phyloP scores from a whole-genome alignment of 257 asterid genomes.

The Voacanga thouarsii region DNA sequence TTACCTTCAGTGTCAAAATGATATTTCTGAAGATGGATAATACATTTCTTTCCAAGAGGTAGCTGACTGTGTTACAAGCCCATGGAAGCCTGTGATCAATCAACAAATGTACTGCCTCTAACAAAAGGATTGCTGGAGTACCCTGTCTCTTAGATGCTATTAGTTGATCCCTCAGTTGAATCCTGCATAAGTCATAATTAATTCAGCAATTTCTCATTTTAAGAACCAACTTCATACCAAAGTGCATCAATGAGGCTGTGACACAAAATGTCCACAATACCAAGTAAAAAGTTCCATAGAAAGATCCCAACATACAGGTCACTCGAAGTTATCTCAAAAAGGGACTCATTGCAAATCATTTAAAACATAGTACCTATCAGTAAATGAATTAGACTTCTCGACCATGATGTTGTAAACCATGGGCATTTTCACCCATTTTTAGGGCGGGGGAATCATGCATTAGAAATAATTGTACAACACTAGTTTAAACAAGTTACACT shows the following conservation, averaged over 20 bases:
- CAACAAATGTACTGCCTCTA: conserved; percentile 58
- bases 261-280: not conserved
- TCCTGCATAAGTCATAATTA: conserved; percentile 40
- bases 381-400: not conserved
- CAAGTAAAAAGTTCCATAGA: not conserved
- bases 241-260: not conserved
- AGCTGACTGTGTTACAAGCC: conserved; percentile 72
- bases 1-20: conserved; percentile 70
- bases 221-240: not conserved
- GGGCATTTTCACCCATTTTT: not conserved
- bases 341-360: not conserved
- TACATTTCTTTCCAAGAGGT: conserved; percentile 60
- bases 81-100: conserved; percentile 75
- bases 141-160: conserved; percentile 42
- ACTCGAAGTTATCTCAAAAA: not conserved
- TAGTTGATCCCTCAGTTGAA: conserved; percentile 57
- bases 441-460: not conserved
- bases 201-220: conserved; percentile 7
- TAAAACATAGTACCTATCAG: not conserved
- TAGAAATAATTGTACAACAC: not conserved
- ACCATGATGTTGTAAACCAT: not conserved
- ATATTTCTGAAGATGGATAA: conserved; percentile 69
- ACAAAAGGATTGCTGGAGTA: conserved; percentile 51
- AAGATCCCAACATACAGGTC: not conserved
- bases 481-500: not conserved